Evolutionary conservation across 805 yeast species (phyloP), one percentile per base, ranked within the genome.

Genomic region (Pachysolen tannophilus): DNA sequence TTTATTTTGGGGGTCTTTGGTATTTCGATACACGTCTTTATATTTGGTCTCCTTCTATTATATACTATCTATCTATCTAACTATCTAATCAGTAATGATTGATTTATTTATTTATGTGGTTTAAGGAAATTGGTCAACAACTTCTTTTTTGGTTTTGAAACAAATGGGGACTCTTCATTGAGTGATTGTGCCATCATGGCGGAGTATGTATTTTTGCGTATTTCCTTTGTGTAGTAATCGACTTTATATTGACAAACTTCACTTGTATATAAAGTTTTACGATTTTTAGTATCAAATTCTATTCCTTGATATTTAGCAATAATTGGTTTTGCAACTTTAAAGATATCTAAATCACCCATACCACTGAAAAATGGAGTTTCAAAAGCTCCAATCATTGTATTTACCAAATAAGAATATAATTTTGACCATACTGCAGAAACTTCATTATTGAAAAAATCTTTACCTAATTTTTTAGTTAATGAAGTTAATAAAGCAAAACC

Each of bases 401-500:
- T 47, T 18, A 58, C 52, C n/a, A 58, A 39, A 37, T 47, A 58
- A 17, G 47, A 37, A 46, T 51, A 58, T 23, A 58, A 41, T 26
- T 42, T 48, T 16, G 44, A 35, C 62, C 62, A 58, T 4, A 44
- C 33, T 10, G 28, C 32, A 15, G 25, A 8, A 6, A 32, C 24
- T 16, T 21, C 28, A 27, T 31, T 9, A 6, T 16, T 13, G 6
- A 6, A 10, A 16, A 23, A 17, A n/a, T 13, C 20, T 15, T 6
- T 5, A 23, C 14, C 34, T 13, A 9, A 17, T 5, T 9, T 15
- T 16, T 24, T 18, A n/a, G 25, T 18, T 45, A 81, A 74, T 1
- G 88, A 79, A 46, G 68, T 72, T 39, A 80, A 61, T 30, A 82
- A 60, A 0, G 86, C 86, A 35, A 69, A 70, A 2, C 88, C 90